Evolutionary conservation across 2,329 filamentous ascomycete species (phyloP).

Genomic region (Fusarium proliferatum): DNA sequence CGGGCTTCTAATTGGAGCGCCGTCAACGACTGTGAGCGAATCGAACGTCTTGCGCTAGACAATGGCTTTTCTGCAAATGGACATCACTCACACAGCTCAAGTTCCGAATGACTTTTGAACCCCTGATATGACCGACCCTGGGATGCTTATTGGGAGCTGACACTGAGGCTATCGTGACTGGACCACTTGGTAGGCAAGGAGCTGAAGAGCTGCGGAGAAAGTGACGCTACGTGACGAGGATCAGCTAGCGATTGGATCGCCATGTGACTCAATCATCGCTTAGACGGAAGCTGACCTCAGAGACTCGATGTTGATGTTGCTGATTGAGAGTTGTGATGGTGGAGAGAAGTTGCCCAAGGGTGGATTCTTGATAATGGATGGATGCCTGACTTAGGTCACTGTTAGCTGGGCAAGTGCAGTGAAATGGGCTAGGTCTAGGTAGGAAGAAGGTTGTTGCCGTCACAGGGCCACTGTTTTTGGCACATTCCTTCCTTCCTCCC

Average conservation of each 20-base stretch:
- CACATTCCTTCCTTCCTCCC: conserved; percentile 28
- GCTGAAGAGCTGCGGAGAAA: conserved; percentile 2
- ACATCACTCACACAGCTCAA: conserved; percentile 19
- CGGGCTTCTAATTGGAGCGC: conserved; percentile 41
- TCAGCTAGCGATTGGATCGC: not conserved
- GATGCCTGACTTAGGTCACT: conserved; percentile 15
- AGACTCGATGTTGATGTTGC: not conserved
- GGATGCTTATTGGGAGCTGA: conserved; percentile 18
- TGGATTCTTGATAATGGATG: conserved; percentile 22
- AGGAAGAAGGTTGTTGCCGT: conserved; percentile 23
- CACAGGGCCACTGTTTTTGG: conserved; percentile 13
- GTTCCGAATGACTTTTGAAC: conserved; percentile 23
- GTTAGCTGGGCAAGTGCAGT: conserved; percentile 10
- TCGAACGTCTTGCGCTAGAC: conserved; percentile 42
- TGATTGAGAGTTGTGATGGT: not conserved
- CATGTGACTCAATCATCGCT: not conserved
- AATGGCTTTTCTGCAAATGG: conserved; percentile 39
- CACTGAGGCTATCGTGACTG: conserved; percentile 26
- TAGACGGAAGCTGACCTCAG: not conserved
- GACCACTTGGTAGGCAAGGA: not conserved
- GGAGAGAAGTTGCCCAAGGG: conserved; percentile 15
- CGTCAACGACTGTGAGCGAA: conserved; percentile 38
- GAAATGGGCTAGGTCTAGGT: not conserved
- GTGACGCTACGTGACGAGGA: not conserved
- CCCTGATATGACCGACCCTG: conserved; percentile 7